Base-by-base conservation (phyloP, 202 grass and related monocot species). In the Carex sylvatica region DNA sequence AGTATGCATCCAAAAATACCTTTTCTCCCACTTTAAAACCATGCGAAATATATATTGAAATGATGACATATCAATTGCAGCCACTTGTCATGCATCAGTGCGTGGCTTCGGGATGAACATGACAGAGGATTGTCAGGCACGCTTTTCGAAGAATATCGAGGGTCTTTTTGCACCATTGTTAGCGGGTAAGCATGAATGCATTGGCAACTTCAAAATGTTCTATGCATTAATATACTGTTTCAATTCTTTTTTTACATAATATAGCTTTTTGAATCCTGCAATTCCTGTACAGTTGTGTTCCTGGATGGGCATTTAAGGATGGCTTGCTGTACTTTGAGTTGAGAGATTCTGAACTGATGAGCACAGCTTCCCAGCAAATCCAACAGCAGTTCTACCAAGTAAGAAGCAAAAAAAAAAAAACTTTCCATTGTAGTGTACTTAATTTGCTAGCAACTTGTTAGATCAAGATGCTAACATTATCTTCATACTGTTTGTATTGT, bases 351-450 rank as follows among this genome's bases (percentile, higher is more conserved):
- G 78, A 88, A 46, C 64, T 98, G 28, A 51, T 86, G 67, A 69
- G 83, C 80, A 75, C 89, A 56, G 91, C 91, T 30, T 93, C 84
- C 31, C 70, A 79, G 61, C 86, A 75, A 69, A 67, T 85, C 71
- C 95, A 98, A 82, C 65, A 86, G 67, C 89, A 90, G 23, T 90
- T 98, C 80, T 98, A 98, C 81, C 87, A 89, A 66, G 95, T 97
- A 77, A 74, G 79, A 66, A 47, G 1, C 26, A 30, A 49, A 26
- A 23, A 3, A 36, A 26, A 2, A 56, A 8, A 2, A 42, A 15
- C 4, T 62, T 80, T 61, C 74, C 74, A 52, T 61, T 33, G 2
- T 85, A 40, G 4, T 54, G 10, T 66, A 28, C 13, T 28, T 40
- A 40, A 40, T 40, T 54, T 76, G 26, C 23, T 15, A 52, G 49